These are phyloP conservation scores for Candida orba DNA, from an alignment of 805 yeast genomes.

Conservation along the genomic window DNA sequence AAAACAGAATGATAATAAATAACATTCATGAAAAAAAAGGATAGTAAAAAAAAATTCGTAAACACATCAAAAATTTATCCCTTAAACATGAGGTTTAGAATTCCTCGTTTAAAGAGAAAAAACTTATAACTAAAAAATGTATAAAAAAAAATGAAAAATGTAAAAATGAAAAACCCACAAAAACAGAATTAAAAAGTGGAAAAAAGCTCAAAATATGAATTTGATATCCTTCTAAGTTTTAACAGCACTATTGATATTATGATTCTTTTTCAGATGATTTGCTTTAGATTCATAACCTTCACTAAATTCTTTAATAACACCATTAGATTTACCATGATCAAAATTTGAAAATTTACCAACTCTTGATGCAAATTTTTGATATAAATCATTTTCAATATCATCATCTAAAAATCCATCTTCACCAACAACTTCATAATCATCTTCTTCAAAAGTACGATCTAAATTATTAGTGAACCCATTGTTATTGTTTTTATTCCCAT, in stretches of 20 bases:
- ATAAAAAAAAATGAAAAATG: background rate
- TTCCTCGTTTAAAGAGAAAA: no score
- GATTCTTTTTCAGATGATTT: no score
- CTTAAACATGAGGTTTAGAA: background rate
- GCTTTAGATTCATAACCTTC: no score
- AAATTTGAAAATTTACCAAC: slow-evolving; percentile 15
- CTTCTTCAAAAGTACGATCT: slow-evolving; percentile 13
- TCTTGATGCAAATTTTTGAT: slow-evolving; percentile 15
- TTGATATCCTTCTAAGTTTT: no score
- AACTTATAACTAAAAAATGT: background rate
- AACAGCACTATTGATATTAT: no score
- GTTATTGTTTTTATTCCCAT: slow-evolving; percentile 1
- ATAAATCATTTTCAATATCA: slow-evolving; percentile 17
- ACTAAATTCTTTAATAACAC: no score
- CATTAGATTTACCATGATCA: background rate
- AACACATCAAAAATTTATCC: background rate
- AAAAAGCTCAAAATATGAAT: background rate
- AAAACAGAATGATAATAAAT: background rate
- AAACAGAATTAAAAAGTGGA: background rate
- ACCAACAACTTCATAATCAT: slow-evolving; percentile 11
- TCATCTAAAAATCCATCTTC: slow-evolving; percentile 11
- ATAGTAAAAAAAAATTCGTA: background rate
- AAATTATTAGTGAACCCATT: background rate
- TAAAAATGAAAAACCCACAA: background rate
- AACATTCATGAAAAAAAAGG: background rate